phyloP scores from a whole-genome alignment of 306 rosid genomes.

The Senna tora region DNA sequence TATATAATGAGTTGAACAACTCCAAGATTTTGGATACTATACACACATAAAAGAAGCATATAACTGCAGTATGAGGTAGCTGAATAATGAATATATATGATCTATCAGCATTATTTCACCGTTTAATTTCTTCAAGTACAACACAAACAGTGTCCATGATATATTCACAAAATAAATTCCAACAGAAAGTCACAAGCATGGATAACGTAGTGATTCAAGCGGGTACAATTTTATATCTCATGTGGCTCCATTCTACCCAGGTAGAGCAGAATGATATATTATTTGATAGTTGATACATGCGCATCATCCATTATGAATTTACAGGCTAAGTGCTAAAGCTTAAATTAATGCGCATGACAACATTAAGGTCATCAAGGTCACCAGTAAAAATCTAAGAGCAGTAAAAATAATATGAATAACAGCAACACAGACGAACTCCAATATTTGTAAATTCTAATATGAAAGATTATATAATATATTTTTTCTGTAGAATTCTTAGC shows the following conservation, averaged over 20 bases:
- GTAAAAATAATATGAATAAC: not conserved
- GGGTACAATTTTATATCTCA: conserved; percentile 13
- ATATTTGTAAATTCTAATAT: not conserved
- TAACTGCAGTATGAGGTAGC: conserved; percentile 17
- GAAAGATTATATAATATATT: not conserved
- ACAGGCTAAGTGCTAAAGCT: conserved; percentile 6
- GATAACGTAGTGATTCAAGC: not conserved
- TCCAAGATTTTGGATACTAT: conserved; percentile 21
- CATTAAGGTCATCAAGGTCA: not conserved
- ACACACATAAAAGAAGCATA: conserved; percentile 25
- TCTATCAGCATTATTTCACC: conserved; percentile 11
- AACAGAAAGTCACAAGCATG: conserved; percentile 2
- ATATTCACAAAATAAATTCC: conserved; percentile 22
- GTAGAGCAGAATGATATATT: not conserved
- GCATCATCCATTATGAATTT: too few relatives aligned
- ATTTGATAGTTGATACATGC: too few relatives aligned
- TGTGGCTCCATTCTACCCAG: not conserved
- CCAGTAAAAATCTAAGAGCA: not conserved
- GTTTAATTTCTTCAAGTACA: conserved; percentile 21
- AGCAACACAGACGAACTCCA: conserved; percentile 1
- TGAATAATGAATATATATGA: conserved; percentile 14
- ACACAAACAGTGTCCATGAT: not conserved
- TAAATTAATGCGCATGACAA: conserved; percentile 1
- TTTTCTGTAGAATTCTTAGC: not conserved
- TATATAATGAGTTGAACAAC: conserved; percentile 1